These are phyloP conservation scores for Diplotaxis tenuifolia DNA, from an alignment of 345 rosid genomes.

Conservation along the genomic window DNA sequence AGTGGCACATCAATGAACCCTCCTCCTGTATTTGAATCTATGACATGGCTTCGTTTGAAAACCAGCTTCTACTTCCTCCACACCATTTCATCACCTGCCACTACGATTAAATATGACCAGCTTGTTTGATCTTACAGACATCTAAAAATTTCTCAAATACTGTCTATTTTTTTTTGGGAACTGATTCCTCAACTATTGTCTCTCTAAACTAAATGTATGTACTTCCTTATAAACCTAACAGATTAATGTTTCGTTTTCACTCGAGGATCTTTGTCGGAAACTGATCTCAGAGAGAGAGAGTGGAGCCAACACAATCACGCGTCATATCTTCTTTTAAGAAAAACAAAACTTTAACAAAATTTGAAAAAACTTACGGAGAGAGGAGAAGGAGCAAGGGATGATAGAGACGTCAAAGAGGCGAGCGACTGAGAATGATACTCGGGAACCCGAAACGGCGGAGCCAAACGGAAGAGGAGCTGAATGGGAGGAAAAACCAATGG, in stretches of 20 bases:
- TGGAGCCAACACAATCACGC: not conserved
- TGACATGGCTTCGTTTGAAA: conserved; percentile 54
- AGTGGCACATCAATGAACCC: conserved; percentile 72
- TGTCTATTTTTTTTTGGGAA: no score
- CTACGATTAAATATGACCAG: not conserved
- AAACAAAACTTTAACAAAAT: no score
- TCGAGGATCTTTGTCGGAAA: not conserved
- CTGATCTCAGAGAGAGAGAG: not conserved
- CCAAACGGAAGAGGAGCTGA: conserved; percentile 21
- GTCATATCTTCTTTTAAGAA: not conserved
- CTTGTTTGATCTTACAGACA: not conserved
- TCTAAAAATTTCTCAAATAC: not conserved
- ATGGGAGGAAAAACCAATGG: conserved; percentile 29
- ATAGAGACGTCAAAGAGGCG: conserved; percentile 9
- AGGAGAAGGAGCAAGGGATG: not conserved
- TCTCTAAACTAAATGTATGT: no score
- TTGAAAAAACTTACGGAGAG: conserved; percentile 20
- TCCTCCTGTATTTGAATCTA: conserved; percentile 28
- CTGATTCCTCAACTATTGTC: no score
- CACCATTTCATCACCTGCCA: conserved; percentile 33
- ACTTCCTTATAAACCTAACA: no score
- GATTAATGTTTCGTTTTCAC: no score
- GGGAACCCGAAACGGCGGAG: conserved; percentile 17
- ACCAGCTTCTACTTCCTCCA: conserved; percentile 41
- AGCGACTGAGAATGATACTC: conserved; percentile 17